These are phyloP conservation scores for Solanum commersonii DNA, from an alignment of 257 asterid species.

Conservation along the genomic window DNA sequence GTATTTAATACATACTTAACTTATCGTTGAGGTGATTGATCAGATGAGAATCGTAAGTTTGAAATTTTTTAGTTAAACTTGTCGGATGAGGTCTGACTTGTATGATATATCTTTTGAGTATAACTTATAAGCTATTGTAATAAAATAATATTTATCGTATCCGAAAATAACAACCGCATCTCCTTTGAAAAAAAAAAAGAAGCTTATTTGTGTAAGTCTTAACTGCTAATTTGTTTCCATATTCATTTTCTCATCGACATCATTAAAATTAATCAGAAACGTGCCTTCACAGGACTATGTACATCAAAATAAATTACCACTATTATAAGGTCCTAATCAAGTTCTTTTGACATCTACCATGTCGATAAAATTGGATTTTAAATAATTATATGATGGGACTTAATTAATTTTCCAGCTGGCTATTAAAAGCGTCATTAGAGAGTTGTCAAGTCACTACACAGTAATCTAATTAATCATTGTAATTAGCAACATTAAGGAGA, in stretches of 20 bases:
- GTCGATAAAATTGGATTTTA: not conserved
- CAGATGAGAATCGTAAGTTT: not conserved
- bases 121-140: not conserved
- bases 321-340: not conserved
- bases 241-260: not conserved
- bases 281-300: not conserved
- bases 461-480: not conserved
- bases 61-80: not conserved
- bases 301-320: not conserved
- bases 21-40: not conserved
- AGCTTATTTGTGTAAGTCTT: not conserved
- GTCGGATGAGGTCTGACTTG: not conserved
- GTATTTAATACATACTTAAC: not conserved
- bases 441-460: not conserved
- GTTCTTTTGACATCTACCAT: not conserved
- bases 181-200: not conserved
- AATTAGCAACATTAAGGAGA: not conserved
- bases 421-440: not conserved
- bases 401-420: not conserved
- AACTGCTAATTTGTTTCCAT: not conserved
- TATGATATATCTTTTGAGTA: not conserved
- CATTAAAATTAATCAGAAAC: not conserved
- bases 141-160: not conserved
- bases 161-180: fast-evolving
- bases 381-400: not conserved